Evolutionary conservation across 129 eudicot species (phyloP), one percentile per base, ranked within the genome.

Genomic region (Arctium minus): DNA sequence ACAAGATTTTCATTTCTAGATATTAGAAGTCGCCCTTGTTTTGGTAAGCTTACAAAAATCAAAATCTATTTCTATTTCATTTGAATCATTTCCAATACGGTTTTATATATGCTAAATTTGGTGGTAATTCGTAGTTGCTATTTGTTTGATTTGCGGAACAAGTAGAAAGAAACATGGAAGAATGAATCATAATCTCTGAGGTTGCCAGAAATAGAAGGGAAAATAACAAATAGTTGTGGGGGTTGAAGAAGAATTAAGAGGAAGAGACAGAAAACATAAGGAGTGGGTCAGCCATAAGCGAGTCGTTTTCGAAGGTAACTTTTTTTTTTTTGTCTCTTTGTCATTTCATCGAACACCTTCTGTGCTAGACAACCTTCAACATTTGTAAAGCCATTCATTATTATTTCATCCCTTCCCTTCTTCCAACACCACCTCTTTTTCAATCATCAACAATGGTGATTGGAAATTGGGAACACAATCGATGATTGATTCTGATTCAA

Each of bases 271-370:
- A 65, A 22, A 64, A 32, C 86, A 69, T 60, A 82, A 70, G 15
- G 40, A 64, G 80, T 73, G 84, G 70, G 87, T 44, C 62, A 30
- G 56, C 72, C 81, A 62, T 40, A 80, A 78, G 78, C 36, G 27
- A 76, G 87, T 87, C 85, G 79, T 78, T 83, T 71, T 87, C 87
- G 3, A 79, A 79, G 77, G 68, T 80, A 72, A 42, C 84, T 64
- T 81, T 53, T 60, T n/a, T n/a, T 8, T 30, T 78, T 80, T 82
- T 83, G 84, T 84, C 81, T 76, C 46, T 80, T 72, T 70, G 79
- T 64, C 83, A 42, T 11, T 80, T 80, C 69, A 22, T 17, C 74
- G 76, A 74, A 53, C 86, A 81, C 88, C 62, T 85, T 79, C 29
- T 72, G 72, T 30, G 78, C 84, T 70, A 70, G 32, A 9, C 83